Evolutionary conservation across 495 filamentous ascomycete genomes (phyloP), one percentile per base, ranked within the genome.

Genomic region (Sphaerosporella brunnea): DNA sequence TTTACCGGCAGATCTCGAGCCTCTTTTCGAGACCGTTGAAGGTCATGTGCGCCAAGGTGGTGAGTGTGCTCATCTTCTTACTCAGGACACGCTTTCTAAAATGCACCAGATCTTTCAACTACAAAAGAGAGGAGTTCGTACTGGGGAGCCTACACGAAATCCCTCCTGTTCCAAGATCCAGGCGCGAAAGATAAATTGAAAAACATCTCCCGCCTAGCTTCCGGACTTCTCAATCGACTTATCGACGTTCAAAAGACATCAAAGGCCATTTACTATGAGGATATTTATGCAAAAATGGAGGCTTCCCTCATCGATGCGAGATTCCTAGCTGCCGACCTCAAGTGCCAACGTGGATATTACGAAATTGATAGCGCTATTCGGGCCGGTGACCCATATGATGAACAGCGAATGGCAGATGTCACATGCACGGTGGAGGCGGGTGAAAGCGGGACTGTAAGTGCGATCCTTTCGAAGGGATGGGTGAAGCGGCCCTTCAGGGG

Each of bases 131-230:
- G 2, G 41, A 44, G 13, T 46, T 34, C n/a, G n/a, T n/a, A n/a
- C 13, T 46, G 43, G 43, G 26, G 43, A 2, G 43, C 43, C 10
- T 46, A 46, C 18, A 46, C 43, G 13, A n/a, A 8, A 2, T 34
- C 26, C 2, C n/a, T 46, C 8, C 4, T 46, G 8, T 46, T 36
- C 11, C 43, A 46, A 35, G 19, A 34, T n/a, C n/a, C n/a, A n/a
- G n/a, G n/a, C n/a, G n/a, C n/a, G n/a, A n/a, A n/a, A n/a, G n/a
- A n/a, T n/a, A n/a, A n/a, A n/a, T n/a, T n/a, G n/a, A n/a, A n/a
- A n/a, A n/a, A n/a, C n/a, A n/a, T n/a, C n/a, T n/a, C n/a, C n/a
- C n/a, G n/a, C n/a, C n/a, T n/a, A n/a, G n/a, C n/a, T n/a, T n/a
- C n/a, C n/a, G n/a, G n/a, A n/a, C n/a, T n/a, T n/a, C n/a, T n/a